These are phyloP conservation scores for Sphaerulina populicola DNA, from an alignment of 2,329 filamentous ascomycete genomes.

Conservation along the genomic window DNA sequence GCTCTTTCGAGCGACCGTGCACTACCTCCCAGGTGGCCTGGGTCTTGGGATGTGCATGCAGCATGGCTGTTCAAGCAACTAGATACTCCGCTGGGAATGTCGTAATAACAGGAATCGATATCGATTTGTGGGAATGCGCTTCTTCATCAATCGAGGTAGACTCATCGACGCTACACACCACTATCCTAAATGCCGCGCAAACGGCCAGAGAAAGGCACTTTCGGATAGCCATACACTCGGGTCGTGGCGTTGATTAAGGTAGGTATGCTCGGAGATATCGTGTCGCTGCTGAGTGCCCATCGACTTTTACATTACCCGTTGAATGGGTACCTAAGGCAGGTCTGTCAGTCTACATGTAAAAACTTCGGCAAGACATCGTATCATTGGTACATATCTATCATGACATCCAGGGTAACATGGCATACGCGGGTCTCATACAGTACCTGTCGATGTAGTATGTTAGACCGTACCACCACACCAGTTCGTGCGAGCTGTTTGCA, in stretches of 20 bases:
- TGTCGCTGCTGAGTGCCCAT: too few species aligned
- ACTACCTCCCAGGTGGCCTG: not conserved
- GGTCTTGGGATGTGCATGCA: not conserved
- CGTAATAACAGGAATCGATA: not conserved
- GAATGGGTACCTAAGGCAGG: too few species aligned
- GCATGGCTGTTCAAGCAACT: not conserved
- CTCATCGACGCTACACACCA: not conserved
- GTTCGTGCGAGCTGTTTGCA: constrained; percentile 1
- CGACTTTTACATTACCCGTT: too few species aligned
- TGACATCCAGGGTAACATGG: too few species aligned
- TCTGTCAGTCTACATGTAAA: too few species aligned
- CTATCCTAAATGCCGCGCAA: not conserved
- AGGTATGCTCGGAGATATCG: not conserved
- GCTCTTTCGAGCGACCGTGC: not conserved
- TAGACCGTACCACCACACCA: not conserved
- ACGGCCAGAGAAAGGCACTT: not conserved
- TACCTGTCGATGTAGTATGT: not conserved
- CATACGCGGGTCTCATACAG: not conserved
- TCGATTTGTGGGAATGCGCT: not conserved
- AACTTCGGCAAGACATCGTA: too few species aligned
- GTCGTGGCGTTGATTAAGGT: not conserved
- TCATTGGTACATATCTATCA: too few species aligned
- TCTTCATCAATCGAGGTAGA: not conserved
- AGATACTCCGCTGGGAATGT: not conserved
- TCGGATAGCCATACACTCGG: not conserved